Base-by-base conservation (phyloP, 1,139 yeast species). In the Saccharomyces hybrid region DNA sequence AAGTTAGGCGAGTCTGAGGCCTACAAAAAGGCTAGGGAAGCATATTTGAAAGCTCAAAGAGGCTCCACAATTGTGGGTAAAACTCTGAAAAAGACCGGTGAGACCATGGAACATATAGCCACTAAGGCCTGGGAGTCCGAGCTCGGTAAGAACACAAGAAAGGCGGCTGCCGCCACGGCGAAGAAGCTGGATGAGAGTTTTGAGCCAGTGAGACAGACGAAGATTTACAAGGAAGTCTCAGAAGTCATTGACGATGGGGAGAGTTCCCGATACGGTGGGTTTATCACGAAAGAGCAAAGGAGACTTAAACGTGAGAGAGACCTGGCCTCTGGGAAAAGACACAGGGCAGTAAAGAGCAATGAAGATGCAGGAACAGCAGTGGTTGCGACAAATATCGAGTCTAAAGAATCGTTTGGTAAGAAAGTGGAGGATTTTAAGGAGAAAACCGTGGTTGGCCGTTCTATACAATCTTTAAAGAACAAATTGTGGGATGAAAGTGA, bases 41-140 rank as follows among this genome's bases (percentile, higher is more conserved):
- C 99, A 0, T 89, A 86, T 64, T 89, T 87, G 56, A 80, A 77
- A 60, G 97, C 98, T 3, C 95, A 85, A 67, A 81, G 81, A 66
- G 87, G 51, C 14, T 78, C 85, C 16, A 81, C 91, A 47, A 90
- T 90, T 46, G 88, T 96, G 8, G 91, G 96, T 3, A 82, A 85
- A 68, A 88, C 90, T 48, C 82, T 90, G 56, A 81, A 83, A 63
- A 88, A 88, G 73, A 93, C 98, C 2, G 97, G 98, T n/a, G 89
- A 87, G 65, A 95, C 85, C 38, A 89, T 93, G 31, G 99, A 97
- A 54, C 85, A 81, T 54, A 95, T 84, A 48, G 99, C 97, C 3
- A 78, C 81, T 49, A 85, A 85, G 59, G 97, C 98, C 0, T 95
- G 99, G 99, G 97, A 95, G 58, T 89, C 97, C 1, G 90, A 93